Base-by-base conservation (phyloP, 768 basidiomycete genomes). In the Phaeotremella skinneri region DNA sequence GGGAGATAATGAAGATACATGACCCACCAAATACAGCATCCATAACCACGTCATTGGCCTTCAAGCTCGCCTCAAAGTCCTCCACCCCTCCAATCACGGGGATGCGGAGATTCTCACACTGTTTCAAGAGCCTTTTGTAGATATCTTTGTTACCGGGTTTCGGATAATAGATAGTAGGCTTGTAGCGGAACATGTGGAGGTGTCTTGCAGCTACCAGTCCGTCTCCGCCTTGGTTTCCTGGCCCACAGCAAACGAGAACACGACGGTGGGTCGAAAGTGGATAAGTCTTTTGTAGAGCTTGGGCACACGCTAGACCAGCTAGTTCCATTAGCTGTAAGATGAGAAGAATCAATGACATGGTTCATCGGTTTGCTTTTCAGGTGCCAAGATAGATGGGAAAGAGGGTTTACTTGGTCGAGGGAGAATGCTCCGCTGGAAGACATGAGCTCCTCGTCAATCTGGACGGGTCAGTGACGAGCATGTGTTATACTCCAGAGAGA, bases 381-480 rank as follows among this genome's bases (percentile, higher is more conserved):
- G n/a, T n/a, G 23, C 14, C n/a, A 16, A 6, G 23, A 25, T 41
- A 16, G 52, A 30, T 13, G 16, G 48, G 11, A n/a, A 37, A 27
- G 31, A 30, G 26, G 47, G 16, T 70, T 55, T 58, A 87, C 91
- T 82, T 94, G 94, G 69, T 98, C 93, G 42, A 98, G 79, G 74
- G 90, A 93, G 81, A 94, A 98, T 3, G 91, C 91, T 0, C 92
- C 92, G 13, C 69, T 65, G n/a, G 81, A 79, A 63, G 82, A 85
- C 94, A 98, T 97, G 49, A 98, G 85, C 72, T 96, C 90, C 69
- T 90, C 87, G 69, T 98, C 94, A 52, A 98, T 93, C 89, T 92
- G 48, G 25, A 2, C 25, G 29, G 50, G 55, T 57, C 42, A 45
- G 23, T 17, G 26, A 27, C 11, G 27, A 50, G n/a, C 4, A 37